Evolutionary conservation across 2,329 filamentous ascomycete species (phyloP).

Genomic region (Triangularia verruculosa): DNA sequence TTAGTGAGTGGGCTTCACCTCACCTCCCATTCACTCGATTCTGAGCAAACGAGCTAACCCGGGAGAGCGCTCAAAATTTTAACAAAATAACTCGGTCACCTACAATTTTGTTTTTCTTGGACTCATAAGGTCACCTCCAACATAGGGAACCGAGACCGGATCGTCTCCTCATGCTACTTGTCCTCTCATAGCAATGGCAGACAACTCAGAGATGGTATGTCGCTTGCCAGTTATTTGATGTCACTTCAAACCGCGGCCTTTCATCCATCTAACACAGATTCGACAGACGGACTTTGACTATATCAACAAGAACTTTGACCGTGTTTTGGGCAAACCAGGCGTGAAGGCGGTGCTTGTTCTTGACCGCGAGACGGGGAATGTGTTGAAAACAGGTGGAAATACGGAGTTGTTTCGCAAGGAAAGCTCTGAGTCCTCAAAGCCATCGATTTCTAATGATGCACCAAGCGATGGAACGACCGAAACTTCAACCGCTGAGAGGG

Average conservation of each 20-base stretch:
- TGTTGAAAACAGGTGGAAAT: conserved; percentile 72
- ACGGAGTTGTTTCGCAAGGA: conserved; percentile 55
- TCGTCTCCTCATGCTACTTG: neutral
- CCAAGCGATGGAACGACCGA: neutral
- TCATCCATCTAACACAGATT: neutral
- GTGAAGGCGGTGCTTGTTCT: conserved; percentile 76
- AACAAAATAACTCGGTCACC: neutral
- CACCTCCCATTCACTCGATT: neutral
- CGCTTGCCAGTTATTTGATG: neutral
- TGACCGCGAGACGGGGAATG: conserved; percentile 67
- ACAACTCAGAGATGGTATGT: conserved; percentile 19
- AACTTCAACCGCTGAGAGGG: neutral
- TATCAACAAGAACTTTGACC: conserved; percentile 62
- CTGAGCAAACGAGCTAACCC: neutral
- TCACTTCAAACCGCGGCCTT: neutral
- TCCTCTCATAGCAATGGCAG: neutral
- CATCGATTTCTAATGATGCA: neutral
- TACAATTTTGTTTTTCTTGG: neutral
- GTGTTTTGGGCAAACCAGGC: conserved; percentile 72
- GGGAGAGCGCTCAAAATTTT: neutral
- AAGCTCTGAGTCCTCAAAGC: conserved; percentile 11
- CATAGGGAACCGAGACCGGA: neutral
- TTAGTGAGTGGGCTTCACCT: neutral
- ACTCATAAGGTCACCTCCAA: neutral
- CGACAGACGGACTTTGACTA: neutral